Evolutionary conservation across 2,329 filamentous ascomycete genomes (phyloP).

Genomic region (Capronia americana): DNA sequence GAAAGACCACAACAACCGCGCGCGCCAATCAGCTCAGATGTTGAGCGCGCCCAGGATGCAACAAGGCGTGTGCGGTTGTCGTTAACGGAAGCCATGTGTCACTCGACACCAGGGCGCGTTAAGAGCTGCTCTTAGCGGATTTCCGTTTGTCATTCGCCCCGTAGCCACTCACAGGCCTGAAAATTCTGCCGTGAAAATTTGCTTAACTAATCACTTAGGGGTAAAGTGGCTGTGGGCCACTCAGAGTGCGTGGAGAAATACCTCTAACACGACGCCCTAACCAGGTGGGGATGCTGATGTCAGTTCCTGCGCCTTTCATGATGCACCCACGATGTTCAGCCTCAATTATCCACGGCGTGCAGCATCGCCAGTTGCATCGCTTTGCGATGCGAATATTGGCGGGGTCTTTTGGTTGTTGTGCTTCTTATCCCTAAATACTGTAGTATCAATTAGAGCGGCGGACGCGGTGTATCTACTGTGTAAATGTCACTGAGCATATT

Average conservation of each 20-base stretch:
- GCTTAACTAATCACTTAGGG: constrained; percentile 34
- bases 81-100: constrained; percentile 36
- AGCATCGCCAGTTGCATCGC: neutral
- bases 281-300: neutral
- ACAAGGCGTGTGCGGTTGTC: constrained; percentile 36
- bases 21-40: constrained; percentile 29
- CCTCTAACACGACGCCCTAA: neutral
- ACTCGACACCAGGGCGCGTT: constrained; percentile 27
- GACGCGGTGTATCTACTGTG: neutral
- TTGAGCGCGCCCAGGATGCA: constrained; percentile 19
- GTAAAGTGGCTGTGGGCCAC: constrained; percentile 31
- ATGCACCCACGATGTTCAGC: neutral
- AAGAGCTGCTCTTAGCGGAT: constrained; percentile 38
- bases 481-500: neutral
- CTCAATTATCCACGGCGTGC: neutral
- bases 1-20: constrained; percentile 6
- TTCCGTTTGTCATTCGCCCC: constrained; percentile 26
- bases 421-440: neutral
- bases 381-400: neutral
- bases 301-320: neutral
- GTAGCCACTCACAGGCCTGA: constrained; percentile 29
- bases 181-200: constrained; percentile 33
- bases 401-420: neutral
- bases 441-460: neutral
- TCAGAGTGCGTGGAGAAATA: constrained; percentile 1